A percentile compares a stretch with the other conserved stretches of the same genome.
Evolutionary conservation across 805 yeast species (phyloP).

Genomic region (Metschnikowia dekortorum): DNA sequence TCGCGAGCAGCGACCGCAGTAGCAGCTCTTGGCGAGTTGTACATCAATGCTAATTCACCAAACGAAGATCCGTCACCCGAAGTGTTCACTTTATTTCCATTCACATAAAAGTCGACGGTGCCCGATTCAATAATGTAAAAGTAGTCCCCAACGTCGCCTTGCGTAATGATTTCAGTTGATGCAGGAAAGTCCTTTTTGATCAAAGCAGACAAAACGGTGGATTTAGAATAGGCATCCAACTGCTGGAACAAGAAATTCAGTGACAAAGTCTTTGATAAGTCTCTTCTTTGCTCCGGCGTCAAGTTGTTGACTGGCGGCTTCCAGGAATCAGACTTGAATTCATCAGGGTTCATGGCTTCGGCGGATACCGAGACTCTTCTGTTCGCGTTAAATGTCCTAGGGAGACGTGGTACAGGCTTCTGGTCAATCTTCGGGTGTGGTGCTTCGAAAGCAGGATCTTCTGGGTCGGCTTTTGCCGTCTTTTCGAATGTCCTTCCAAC

Average conservation of each 20-base stretch:
- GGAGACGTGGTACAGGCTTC: constrained; percentile 35
- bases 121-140: constrained; percentile 87
- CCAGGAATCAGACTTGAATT: constrained; percentile 64
- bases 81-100: constrained; percentile 64
- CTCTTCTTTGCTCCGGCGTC: constrained; percentile 56
- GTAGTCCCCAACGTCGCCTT: constrained; percentile 94
- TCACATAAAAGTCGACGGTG: constrained; percentile 71
- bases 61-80: constrained; percentile 87
- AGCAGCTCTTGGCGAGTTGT: constrained; percentile 96
- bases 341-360: constrained; percentile 76
- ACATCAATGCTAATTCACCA: constrained; percentile 97
- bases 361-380: constrained; percentile 91
- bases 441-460: constrained; percentile 18
- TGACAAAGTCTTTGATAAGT: constrained; percentile 67
- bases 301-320: constrained; percentile 66
- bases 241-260: constrained; percentile 82
- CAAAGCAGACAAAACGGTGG: constrained; percentile 78
- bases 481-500: constrained; percentile 13
- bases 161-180: constrained; percentile 68
- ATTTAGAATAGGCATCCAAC: constrained; percentile 71
- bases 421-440: constrained; percentile 15
- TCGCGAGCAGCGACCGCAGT: constrained; percentile 73
- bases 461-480: constrained; percentile 25
- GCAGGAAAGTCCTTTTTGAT: constrained; percentile 61
- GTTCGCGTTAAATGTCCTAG: constrained; percentile 64